Conservation (phyloP, 129 eudicot species). For the Flaveria brownii region DNA sequence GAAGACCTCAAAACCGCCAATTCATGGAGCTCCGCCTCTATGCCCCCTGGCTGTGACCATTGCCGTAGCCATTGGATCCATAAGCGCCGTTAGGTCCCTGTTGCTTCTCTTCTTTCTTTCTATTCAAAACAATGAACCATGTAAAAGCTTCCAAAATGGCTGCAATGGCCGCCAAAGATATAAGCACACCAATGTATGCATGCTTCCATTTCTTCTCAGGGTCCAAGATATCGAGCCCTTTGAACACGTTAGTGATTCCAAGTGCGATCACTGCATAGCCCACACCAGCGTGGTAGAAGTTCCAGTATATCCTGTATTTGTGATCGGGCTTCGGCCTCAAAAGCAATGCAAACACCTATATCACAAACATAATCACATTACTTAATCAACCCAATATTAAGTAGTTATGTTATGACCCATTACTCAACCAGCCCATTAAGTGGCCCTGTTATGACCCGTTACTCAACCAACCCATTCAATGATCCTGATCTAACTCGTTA, state of each 20-base stretch:
- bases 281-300: constrained; percentile 61
- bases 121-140: constrained; percentile 61
- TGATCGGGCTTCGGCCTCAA: constrained; percentile 90
- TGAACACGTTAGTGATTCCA: constrained; percentile 60
- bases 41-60: constrained; percentile 34
- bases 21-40: constrained; percentile 8
- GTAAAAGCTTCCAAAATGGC: constrained; percentile 66
- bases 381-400: neutral
- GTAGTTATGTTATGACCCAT: neutral
- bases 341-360: constrained; percentile 70
- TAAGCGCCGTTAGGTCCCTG: constrained; percentile 45
- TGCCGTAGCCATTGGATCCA: constrained; percentile 39
- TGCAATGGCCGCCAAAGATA: constrained; percentile 53
- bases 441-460: neutral
- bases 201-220: constrained; percentile 78
- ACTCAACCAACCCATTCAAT: neutral
- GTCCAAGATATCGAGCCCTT: constrained; percentile 79
- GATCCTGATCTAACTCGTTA: neutral
- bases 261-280: constrained; percentile 65
- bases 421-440: neutral
- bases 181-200: constrained; percentile 69
- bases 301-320: constrained; percentile 83
- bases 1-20: constrained; percentile 20
- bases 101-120: constrained; percentile 46
- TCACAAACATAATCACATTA: constrained; percentile 10